Base-by-base conservation (phyloP, 495 filamentous ascomycete genomes). In the Podospora didyma region DNA sequence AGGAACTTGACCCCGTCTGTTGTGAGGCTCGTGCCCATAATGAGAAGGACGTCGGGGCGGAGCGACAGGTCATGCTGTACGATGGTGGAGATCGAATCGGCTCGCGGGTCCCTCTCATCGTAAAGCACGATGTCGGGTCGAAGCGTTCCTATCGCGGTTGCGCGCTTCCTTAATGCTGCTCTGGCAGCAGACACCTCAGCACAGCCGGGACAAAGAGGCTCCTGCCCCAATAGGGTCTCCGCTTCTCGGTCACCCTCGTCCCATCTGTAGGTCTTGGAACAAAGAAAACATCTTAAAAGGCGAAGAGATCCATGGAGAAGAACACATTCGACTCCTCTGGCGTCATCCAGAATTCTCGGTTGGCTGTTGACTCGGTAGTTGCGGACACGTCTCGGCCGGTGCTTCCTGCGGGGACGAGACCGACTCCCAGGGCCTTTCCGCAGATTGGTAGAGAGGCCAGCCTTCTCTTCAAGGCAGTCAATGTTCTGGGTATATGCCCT, bases 401-500 rank as follows among this genome's bases (percentile, higher is more conserved):
- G 34, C 41, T 2, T 58, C 45, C 31, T 53, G 34, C 14, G 20
- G 49, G 53, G 53, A 53, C 49, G 56, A 47, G 49, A 42, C 54
- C 56, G 26, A 58, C 49, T 48, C 51, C 52, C 53, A 44, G 21
- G 39, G 23, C 51, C 52, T 42, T 55, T 48, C 41, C 26, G 48
- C 28, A 47, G 10, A 56, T 60, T 23, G 42, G 49, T 56, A n/a
- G 58, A 60, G 53, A 56, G 53, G 49, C 58, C 34, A 53, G 49
- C 53, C 53, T 56, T 56, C 34, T 53, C 48, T 56, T 60, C 49
- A 56, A 60, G 53, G 31, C 48, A 52, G 53, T 56, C 49, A 44
- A 60, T 60, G 34, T 53, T 60, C 24, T 60, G 44, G 58, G 58
- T 60, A 31, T 60, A 60, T 52, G 44, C 47, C 49, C 53, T 53